Conservation (phyloP, 192 early-diverging fungal species). For the Chytriomyces confervae region DNA sequence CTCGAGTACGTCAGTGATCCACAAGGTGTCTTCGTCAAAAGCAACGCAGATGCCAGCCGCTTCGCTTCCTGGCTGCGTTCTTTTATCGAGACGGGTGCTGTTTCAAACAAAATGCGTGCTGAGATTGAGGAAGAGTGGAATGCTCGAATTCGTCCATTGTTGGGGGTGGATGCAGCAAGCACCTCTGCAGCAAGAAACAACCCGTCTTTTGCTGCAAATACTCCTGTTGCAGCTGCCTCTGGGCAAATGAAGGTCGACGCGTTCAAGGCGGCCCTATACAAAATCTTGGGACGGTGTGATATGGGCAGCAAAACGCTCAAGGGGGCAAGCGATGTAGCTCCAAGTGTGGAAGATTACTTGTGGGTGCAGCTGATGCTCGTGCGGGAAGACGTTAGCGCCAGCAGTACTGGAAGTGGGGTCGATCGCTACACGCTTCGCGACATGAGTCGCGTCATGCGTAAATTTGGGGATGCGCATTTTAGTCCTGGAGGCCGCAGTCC, state of each 20-base stretch:
- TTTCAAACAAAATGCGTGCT: slow-evolving; percentile 58
- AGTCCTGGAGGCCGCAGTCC: slow-evolving; percentile 58
- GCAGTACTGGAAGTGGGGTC: slow-evolving; percentile 5
- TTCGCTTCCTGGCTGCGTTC: slow-evolving; percentile 18
- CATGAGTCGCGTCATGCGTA: slow-evolving; percentile 63
- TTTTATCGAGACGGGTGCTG: slow-evolving; percentile 52
- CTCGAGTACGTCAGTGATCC: slow-evolving; percentile 67
- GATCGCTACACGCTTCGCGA: slow-evolving; percentile 73
- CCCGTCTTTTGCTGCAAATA: too few species aligned
- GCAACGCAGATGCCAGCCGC: neutral
- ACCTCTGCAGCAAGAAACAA: slow-evolving; percentile 14
- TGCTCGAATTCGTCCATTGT: slow-evolving; percentile 43
- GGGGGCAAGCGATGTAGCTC: slow-evolving; percentile 63
- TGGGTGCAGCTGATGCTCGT: slow-evolving; percentile 87
- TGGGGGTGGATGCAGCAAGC: slow-evolving; percentile 33
- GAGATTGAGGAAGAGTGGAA: slow-evolving; percentile 67
- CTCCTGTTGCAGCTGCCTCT: slow-evolving; percentile 32
- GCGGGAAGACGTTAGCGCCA: slow-evolving; percentile 54
- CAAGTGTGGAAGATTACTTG: slow-evolving; percentile 89
- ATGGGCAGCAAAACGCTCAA: slow-evolving; percentile 66
- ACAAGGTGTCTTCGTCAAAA: slow-evolving; percentile 39
- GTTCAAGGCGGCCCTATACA: slow-evolving; percentile 91
- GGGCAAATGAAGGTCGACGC: slow-evolving; percentile 65
- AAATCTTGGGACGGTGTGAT: slow-evolving; percentile 89
- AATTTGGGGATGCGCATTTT: slow-evolving; percentile 76